A percentile compares a stretch with the other conserved stretches of the same genome.
These are phyloP conservation scores for Gossypium davidsonii DNA, from an alignment of 441 rosid species.

Conservation along the genomic window DNA sequence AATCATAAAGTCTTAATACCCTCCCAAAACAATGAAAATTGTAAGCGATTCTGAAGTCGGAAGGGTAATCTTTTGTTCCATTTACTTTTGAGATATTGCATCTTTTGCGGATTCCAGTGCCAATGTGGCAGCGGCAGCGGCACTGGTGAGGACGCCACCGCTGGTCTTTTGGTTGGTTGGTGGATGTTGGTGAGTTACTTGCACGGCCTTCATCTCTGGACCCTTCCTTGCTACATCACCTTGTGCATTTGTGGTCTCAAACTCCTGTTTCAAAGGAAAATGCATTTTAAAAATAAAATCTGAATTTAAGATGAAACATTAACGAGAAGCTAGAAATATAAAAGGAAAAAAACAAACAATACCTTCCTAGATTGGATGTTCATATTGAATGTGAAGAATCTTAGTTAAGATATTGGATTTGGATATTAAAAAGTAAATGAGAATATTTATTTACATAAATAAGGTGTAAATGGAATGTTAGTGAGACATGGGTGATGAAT, in stretches of 20 bases:
- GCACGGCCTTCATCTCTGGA: slow-evolving; percentile 36
- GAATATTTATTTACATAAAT: background rate
- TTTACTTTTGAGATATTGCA: slow-evolving; percentile 30
- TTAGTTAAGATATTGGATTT: background rate
- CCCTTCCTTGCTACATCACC: slow-evolving; percentile 40
- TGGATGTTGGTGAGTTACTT: slow-evolving; percentile 43
- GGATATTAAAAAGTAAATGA: background rate
- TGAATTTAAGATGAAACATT: background rate
- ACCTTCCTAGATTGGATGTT: slow-evolving; percentile 34
- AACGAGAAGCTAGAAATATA: background rate
- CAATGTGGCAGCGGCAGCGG: slow-evolving; percentile 49
- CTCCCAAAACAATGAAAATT: background rate
- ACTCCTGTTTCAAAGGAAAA: slow-evolving; percentile 14
- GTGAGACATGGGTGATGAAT: slow-evolving; percentile 9
- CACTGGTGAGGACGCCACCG: slow-evolving; percentile 49
- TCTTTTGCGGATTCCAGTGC: slow-evolving; percentile 55
- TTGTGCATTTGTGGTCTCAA: slow-evolving; percentile 16
- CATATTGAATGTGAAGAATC: slow-evolving; percentile 22
- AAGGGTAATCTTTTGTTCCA: background rate
- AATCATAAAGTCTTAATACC: background rate
- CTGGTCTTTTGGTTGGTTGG: slow-evolving; percentile 31
- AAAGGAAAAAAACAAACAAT: background rate
- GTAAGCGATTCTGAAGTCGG: background rate
- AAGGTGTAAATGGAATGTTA: background rate
- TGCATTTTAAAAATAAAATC: background rate